Evolutionary conservation across 1,139 yeast species (phyloP).

Genomic region (Keqinozyma sinolaborantium): DNA sequence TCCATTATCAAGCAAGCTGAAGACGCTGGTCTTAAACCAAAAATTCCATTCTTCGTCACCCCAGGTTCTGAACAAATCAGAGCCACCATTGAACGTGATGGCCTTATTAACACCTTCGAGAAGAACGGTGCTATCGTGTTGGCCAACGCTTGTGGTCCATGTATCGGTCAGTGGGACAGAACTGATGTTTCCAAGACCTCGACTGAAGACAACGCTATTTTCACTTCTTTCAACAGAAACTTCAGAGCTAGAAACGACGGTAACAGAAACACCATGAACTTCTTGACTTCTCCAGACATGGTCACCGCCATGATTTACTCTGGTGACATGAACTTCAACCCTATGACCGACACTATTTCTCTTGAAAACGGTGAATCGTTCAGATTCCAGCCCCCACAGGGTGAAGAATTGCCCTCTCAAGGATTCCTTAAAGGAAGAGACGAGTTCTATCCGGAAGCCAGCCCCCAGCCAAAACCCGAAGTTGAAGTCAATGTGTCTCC

Average conservation of each 20-base stretch:
- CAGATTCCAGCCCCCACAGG: slow-evolving; percentile 72
- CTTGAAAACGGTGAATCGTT: slow-evolving; percentile 65
- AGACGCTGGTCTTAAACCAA: slow-evolving; percentile 82
- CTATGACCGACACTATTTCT: slow-evolving; percentile 70
- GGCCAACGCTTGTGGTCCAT: slow-evolving; percentile 98
- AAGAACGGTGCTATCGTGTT: slow-evolving; percentile 85
- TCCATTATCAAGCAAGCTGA: slow-evolving; percentile 85
- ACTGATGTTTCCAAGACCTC: slow-evolving; percentile 59
- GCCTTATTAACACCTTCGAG: slow-evolving; percentile 74
- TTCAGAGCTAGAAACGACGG: slow-evolving; percentile 98
- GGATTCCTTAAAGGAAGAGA: slow-evolving; percentile 84
- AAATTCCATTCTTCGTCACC: slow-evolving; percentile 87
- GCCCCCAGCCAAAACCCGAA: slow-evolving; percentile 68
- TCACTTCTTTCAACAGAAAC: slow-evolving; percentile 95
- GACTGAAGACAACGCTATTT: slow-evolving; percentile 72
- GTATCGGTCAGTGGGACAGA: slow-evolving; percentile 99
- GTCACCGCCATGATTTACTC: slow-evolving; percentile 96
- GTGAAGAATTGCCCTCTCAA: slow-evolving; percentile 75
- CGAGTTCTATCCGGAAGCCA: slow-evolving; percentile 79
- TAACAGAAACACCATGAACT: slow-evolving; percentile 94
- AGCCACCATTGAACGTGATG: slow-evolving; percentile 96
- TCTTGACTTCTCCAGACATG: slow-evolving; percentile 93
- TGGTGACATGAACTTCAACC: slow-evolving; percentile 87
- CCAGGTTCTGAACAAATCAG: slow-evolving; percentile 99
- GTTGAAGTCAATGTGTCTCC: slow-evolving; percentile 76